phyloP scores from a whole-genome alignment of 345 rosid species.

The Citrus sinensis region DVS_A1.0 CM039164.1:3851001-3851500 shows the following conservation, averaged over 20 bases:
- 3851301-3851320: not conserved
- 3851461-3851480: not conserved
- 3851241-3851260: not conserved
- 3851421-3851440: not conserved
- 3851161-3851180: constrained; percentile 87
- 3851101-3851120: not conserved
- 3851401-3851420: not conserved
- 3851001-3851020: not conserved
- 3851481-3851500: not conserved
- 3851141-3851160: constrained; percentile 84
- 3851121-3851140: constrained; percentile 43
- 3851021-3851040: not conserved
- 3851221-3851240: constrained; percentile 1
- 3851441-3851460: not conserved
- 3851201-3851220: constrained; percentile 46
- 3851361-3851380: no score
- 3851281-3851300: not conserved
- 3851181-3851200: constrained; percentile 91
- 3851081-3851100: not conserved
- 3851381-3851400: not conserved
- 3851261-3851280: no score
- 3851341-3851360: no score
- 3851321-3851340: not conserved
- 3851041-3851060: not conserved
- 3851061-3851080: not conserved